Evolutionary conservation across 2,329 filamentous ascomycete species (phyloP), one percentile per base, ranked within the genome.

Genomic region (Rachicladosporium sp.): DNA sequence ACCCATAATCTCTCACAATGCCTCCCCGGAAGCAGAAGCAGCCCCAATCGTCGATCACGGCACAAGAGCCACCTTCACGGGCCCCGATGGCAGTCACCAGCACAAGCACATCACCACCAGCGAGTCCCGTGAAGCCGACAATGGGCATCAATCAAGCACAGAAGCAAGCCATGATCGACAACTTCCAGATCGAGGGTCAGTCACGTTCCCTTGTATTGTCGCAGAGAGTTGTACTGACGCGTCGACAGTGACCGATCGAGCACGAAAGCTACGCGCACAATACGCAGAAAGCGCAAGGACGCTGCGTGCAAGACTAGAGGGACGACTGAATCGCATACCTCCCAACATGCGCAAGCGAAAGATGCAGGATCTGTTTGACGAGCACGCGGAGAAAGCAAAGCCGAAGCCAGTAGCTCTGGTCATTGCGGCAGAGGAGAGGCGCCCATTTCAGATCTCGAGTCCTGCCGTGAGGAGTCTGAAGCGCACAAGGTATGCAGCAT

Each of bases 271-370:
- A 45, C 78, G 88, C 52, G 82, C 88, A 5, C 87, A 93, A 59
- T 94, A 93, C 65, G 80, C 82, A 43, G 73, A 93, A 7, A 88
- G 94, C 61, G 83, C 87, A 13, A 82, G 89, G 59, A 83, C 83
- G 46, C 72, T 96, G 31, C 76, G 82, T 45, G 80, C 86, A 44
- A 80, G 89, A 45, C 80, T 98, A 38, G 88, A 95, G 61, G 82
- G 93, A 65, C 83, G 91, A 63, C 74, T 96, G 59, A 94, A 95
- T 58, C 80, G 91, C 39, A 91, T 96, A 38, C 91, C 91, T 6
- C 74, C 77, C 51, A 73, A 79, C 10, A 65, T 94, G 46, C 79
- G 89, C 43, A 83, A 81, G 54, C 71, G 77, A 45, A 93, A 76
- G 42, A 89, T 98, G 71, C 78, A 78, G 41, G 88, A 94, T 33